Evolutionary conservation across 1,284 basidiomycete species (phyloP).

Genomic region (Sporisorium scitamineum): DNA sequence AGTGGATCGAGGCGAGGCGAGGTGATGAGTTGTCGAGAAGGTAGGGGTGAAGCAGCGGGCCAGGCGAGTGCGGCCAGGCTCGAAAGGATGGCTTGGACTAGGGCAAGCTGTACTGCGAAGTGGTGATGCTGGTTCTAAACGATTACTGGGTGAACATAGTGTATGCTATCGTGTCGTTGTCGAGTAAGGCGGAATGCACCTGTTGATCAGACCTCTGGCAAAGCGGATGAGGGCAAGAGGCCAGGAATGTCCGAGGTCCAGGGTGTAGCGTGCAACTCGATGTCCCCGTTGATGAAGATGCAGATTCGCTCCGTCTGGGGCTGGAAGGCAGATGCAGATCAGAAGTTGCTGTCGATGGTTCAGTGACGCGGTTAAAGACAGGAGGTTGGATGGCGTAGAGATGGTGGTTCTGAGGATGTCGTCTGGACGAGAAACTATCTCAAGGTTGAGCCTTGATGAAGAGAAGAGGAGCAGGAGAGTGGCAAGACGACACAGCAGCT

Average conservation of each 20-base stretch:
- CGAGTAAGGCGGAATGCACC: not conserved
- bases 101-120: not conserved
- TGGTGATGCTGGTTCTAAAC: not conserved
- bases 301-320: not conserved
- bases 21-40: not conserved
- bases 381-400: not conserved
- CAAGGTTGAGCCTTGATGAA: not conserved
- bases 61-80: not conserved
- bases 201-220: not conserved
- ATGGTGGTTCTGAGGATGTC: not conserved
- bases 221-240: not conserved
- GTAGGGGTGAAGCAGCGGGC: not conserved
- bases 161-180: not conserved
- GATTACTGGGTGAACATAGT: conserved; percentile 7
- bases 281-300: not conserved
- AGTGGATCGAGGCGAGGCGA: not conserved
- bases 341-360: not conserved
- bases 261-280: not conserved
- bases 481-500: not conserved
- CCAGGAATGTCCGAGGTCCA: not conserved
- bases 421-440: not conserved
- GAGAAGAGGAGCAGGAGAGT: not conserved
- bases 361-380: not conserved
- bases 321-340: not conserved
- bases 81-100: conserved; percentile 2